A percentile compares a stretch with the other conserved stretches of the same genome.
Evolutionary conservation across 208 protist genomes (phyloP).

Genomic region (Perkinsela sp.): DNA sequence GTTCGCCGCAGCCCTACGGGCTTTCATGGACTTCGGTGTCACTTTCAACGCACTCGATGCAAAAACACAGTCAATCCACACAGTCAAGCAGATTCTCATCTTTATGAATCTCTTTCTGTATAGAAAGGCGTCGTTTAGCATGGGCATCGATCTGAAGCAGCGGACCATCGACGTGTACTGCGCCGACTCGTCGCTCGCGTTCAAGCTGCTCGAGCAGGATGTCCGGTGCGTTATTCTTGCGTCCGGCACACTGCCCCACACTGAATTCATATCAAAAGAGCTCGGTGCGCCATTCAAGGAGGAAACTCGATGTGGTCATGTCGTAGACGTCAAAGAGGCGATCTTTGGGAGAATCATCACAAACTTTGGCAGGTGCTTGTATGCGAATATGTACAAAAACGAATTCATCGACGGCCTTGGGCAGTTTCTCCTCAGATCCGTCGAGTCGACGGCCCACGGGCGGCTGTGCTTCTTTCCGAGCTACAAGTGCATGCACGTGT

Average conservation of each 20-base stretch:
- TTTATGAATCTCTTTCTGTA: conserved; percentile 28
- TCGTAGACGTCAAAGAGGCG: background rate
- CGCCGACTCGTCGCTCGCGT: conserved; percentile 27
- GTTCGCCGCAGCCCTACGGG: background rate
- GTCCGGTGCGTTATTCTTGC: conserved; percentile 59
- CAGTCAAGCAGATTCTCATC: conserved; percentile 33
- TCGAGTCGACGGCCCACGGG: conserved; percentile 11
- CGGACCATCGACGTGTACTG: conserved; percentile 36
- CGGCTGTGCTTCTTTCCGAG: background rate
- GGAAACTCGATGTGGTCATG: conserved; percentile 24
- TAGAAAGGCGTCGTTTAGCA: conserved; percentile 17
- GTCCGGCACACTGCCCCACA: conserved; percentile 72
- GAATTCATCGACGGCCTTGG: conserved; percentile 17
- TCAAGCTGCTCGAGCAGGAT: conserved; percentile 16
- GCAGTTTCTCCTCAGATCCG: conserved; percentile 12
- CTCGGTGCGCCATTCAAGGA: conserved; percentile 19
- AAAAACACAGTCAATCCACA: conserved; percentile 20
- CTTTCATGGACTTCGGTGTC: conserved; percentile 30
- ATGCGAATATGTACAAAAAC: background rate
- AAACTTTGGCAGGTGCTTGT: background rate
- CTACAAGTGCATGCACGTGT: background rate
- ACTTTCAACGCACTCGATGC: conserved; percentile 50
- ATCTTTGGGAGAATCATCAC: background rate
- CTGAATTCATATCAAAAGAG: conserved; percentile 38
- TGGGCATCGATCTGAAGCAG: conserved; percentile 4